Base-by-base conservation (phyloP, 768 basidiomycete genomes). In the Rhodosporidiobolus sp. region DNA sequence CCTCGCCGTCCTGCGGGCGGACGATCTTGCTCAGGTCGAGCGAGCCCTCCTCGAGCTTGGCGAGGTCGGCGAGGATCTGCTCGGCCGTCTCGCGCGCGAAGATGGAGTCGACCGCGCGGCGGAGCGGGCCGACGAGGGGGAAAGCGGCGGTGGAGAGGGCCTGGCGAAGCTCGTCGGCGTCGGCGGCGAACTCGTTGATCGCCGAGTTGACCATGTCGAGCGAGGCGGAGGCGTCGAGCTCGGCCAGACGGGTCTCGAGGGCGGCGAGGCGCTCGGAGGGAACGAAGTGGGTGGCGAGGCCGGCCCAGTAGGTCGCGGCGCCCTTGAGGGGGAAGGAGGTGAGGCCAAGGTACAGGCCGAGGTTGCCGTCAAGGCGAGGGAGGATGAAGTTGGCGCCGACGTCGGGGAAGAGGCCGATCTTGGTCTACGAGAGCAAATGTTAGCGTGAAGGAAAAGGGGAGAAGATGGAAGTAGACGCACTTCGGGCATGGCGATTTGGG, bases 401-500 rank as follows among this genome's bases (percentile, higher is more conserved):
- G 81, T 99, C 95, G 38, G 95, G 94, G 50, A 82, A 79, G 48
- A 82, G 81, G 17, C 83, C 83, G 58, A 83, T 83, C 52, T 79
- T 80, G 22, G 83, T 78, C 78, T 79, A 50, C 46, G 46, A 22
- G 32, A 34, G 60, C 24, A 48, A 32, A 19, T 1, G n/a, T 30
- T 28, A 38, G 34, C 24, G 49, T 19, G 17, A 16, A 8, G 48
- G 20, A 17, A 45, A 11, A 8, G 24, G 22, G 52, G 43, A 45
- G 20, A 20, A 45, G 55, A 20, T 59, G 30, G 30, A 4, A 48
- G 19, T 46, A 35, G 3, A 56, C 55, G 90, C 90, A 77, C 93
- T 83, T 99, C 96, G 24, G 96, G 96, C 96, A 98, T 98, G 11
- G 93, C 89, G 80, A 97, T 91, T 2, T 86, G 69, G 0, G 94